Evolutionary conservation across 2,329 filamentous ascomycete species (phyloP), one percentile per base, ranked within the genome.

Genomic region (Lasiodiplodia theobromae): DNA sequence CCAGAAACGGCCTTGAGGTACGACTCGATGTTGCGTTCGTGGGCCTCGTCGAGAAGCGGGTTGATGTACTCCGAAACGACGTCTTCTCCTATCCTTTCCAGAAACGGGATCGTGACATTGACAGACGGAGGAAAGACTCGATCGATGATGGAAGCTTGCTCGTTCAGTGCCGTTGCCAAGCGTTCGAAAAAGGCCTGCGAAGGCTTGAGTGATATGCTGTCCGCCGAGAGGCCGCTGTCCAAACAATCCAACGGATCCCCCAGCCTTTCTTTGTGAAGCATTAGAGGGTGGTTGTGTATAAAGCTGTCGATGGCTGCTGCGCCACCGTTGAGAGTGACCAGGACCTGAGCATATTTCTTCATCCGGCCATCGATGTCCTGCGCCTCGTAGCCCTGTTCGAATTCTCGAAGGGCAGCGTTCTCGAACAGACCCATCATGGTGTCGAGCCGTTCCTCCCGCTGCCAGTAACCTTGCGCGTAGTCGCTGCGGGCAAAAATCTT

Each of bases 301-400:
- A 97, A 98, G 1, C 94, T 84, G 66, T 98, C 93, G 58, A 96
- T 85, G 11, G 89, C 93, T 16, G 91, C 90, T 51, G 86, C 85
- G 18, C 93, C 94, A 31, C 92, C 93, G 77, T 97, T 96, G 54
- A 99, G 84, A 2, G 87, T 87, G 69, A 92, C 89, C 68, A 99
- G 82, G 18, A 99, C 94, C 73, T 93, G 89, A 2, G 94, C 94
- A 79, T 97, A 98, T 75, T 92, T 88, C 73, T 87, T 89, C 95
- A 98, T 97, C 66, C 90, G 86, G 2, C 93, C 94, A 72, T 97
- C 92, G 66, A 96, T 89, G 77, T 99, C 95, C 82, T 91, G 92
- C 53, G 89, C 90, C 77, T 96, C 93, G 72, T 96, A 97, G 4
- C 93, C 96, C 72, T 96, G 92, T 79, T 96, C 92, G 73, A 99